Base-by-base conservation (phyloP, 1,139 yeast species). In the Yamadazyma mexicana region DNA sequence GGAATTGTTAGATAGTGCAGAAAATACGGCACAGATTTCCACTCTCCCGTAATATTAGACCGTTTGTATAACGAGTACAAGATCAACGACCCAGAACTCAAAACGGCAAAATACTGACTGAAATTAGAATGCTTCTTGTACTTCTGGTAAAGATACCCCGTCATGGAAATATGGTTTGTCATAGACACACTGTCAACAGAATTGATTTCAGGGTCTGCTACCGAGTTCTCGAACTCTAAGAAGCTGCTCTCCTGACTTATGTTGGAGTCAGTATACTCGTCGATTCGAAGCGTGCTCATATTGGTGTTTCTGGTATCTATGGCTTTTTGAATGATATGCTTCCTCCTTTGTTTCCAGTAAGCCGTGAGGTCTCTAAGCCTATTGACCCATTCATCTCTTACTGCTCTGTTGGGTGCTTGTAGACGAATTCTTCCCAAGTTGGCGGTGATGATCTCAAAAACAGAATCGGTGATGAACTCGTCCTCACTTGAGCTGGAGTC, bases 81-180 rank as follows among this genome's bases (percentile, higher is more conserved):
- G 1, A 81, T 59, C 30, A 89, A 51, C 45, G 72, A 79, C 0
- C 94, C 92, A 2, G 92, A 88, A 37, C 86, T 75, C 28, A 88
- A 64, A 0, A 87, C 72, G 11, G 79, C 88, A 56, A 66, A 83
- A 52, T 67, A 77, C 44, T 76, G 77, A 35, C 64, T 66, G 59
- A 87, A 88, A 27, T 79, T 69, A 1, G 87, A 62, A 55, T 85
- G 91, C 54, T 81, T 85, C 45, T 77, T 79, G 4, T 80, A 73
- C 52, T 88, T 88, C 48, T 79, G 81, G 54, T 75, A 87, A 30
- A 89, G 58, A 30, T 69, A 59, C 0, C 96, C 96, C 46, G 79
- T 75, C 63, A 64, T 62, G 18, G 81, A 63, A 10, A 88, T 64
- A n/a, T 82, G 71, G 16, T 80, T 73, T 22, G 81, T 71, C 62